phyloP scores from a whole-genome alignment of 2,329 filamentous ascomycete genomes.

The Xylaria multiplex region DNA sequence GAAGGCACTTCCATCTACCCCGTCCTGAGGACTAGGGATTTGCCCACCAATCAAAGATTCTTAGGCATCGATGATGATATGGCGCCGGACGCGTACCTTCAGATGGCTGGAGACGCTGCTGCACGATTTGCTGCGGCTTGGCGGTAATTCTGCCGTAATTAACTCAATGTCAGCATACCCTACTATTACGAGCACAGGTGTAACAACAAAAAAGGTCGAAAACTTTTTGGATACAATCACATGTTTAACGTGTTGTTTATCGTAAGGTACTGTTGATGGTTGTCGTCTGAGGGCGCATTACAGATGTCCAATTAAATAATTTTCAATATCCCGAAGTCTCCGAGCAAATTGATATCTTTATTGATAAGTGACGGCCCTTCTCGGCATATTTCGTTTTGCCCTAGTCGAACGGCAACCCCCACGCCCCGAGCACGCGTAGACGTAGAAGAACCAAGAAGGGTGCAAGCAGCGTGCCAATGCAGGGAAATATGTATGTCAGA shows the following conservation, averaged over 20 bases:
- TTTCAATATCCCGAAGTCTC: constrained; percentile 19
- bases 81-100: constrained; percentile 40
- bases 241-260: constrained; percentile 4
- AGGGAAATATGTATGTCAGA: constrained; percentile 15
- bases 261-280: neutral
- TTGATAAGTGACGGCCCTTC: constrained; percentile 59
- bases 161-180: constrained; percentile 1
- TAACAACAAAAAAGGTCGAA: neutral
- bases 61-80: constrained; percentile 43
- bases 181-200: neutral
- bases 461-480: constrained; percentile 3
- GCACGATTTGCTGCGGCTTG: constrained; percentile 31
- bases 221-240: neutral
- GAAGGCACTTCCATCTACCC: constrained; percentile 44
- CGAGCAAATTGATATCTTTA: constrained; percentile 44
- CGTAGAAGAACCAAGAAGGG: neutral
- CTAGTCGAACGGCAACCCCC: constrained; percentile 27
- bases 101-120: constrained; percentile 39
- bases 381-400: constrained; percentile 12
- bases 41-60: constrained; percentile 43
- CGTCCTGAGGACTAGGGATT: constrained; percentile 35
- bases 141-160: constrained; percentile 19
- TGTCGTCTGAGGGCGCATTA: neutral
- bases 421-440: neutral
- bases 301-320: constrained; percentile 9